Evolutionary conservation across 2,329 filamentous ascomycete genomes (phyloP).

Genomic region (Epichloe elymi): DNA sequence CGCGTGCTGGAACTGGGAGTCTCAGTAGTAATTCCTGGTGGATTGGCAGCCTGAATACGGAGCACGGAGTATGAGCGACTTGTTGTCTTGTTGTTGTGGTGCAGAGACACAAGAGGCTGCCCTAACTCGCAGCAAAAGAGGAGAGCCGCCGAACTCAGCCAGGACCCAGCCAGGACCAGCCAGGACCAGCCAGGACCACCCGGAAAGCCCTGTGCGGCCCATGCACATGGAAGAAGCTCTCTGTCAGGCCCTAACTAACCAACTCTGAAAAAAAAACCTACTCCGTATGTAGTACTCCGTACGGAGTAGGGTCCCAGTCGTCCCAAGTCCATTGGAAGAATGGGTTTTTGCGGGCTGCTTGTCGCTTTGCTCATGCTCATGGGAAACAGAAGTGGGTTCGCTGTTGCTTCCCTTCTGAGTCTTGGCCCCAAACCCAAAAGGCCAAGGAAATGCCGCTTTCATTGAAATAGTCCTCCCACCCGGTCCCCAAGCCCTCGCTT

Average conservation of each 20-base stretch:
- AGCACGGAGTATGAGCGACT: slow-evolving; percentile 3
- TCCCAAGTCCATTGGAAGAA: background rate
- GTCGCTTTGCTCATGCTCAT: slow-evolving; percentile 2
- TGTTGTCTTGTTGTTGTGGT: background rate
- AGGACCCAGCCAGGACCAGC: background rate
- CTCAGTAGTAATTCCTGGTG: background rate
- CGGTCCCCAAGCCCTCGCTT: slow-evolving; percentile 12
- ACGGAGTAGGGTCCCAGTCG: no score
- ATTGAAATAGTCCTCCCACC: slow-evolving; percentile 29
- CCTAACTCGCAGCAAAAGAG: no score
- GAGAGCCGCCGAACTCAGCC: background rate
- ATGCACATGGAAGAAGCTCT: background rate
- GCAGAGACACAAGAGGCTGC: background rate
- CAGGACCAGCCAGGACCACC: background rate
- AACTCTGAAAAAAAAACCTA: no score
- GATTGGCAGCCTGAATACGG: no score
- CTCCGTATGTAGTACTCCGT: no score
- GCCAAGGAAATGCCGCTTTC: slow-evolving; percentile 8
- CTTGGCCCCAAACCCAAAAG: background rate
- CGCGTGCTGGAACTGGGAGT: background rate
- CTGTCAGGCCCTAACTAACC: no score
- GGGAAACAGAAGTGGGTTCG: slow-evolving; percentile 7
- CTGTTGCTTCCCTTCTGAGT: slow-evolving; percentile 1
- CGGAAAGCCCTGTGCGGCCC: background rate
- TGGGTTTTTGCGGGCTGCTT: background rate